phyloP scores from a whole-genome alignment of 2,329 filamentous ascomycete genomes.

The Pestalotiopsis sp. region DNA sequence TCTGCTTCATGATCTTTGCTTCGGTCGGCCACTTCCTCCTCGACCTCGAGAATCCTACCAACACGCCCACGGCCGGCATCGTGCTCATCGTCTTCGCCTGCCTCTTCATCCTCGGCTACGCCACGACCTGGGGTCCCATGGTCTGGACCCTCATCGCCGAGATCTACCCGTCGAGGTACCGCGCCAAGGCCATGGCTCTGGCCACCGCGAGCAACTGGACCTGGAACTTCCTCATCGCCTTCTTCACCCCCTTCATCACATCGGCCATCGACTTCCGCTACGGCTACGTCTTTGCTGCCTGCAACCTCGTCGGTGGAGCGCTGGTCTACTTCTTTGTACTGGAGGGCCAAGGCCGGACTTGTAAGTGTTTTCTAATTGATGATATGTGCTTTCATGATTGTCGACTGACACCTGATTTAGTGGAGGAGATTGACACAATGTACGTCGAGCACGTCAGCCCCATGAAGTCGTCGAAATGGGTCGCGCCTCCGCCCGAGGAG shows the following conservation, averaged over 20 bases:
- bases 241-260: conserved; percentile 82
- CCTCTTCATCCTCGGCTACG: conserved; percentile 67
- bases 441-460: conserved; percentile 68
- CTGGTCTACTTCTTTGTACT: conserved; percentile 80
- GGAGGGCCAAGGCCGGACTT: conserved; percentile 71
- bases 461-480: conserved; percentile 62
- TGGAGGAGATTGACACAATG: conserved; percentile 83
- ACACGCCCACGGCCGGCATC: conserved; percentile 50
- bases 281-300: conserved; percentile 76
- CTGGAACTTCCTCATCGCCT: conserved; percentile 76
- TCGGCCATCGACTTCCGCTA: conserved; percentile 71
- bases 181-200: conserved; percentile 62
- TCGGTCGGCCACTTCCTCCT: conserved; percentile 54
- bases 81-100: conserved; percentile 66
- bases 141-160: conserved; percentile 68
- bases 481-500: conserved; percentile 44
- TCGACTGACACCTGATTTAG: neutral
- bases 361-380: neutral
- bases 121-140: conserved; percentile 69
- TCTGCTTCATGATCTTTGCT: conserved; percentile 62
- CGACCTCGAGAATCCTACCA: conserved; percentile 34
- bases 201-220: conserved; percentile 66
- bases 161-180: conserved; percentile 65
- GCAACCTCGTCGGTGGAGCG: conserved; percentile 64
- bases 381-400: too few species aligned